A percentile compares a stretch with the other conserved stretches of the same genome.
Evolutionary conservation across 140 eudicot genomes (phyloP).

Genomic region (Ambrosia hybrid): DNA sequence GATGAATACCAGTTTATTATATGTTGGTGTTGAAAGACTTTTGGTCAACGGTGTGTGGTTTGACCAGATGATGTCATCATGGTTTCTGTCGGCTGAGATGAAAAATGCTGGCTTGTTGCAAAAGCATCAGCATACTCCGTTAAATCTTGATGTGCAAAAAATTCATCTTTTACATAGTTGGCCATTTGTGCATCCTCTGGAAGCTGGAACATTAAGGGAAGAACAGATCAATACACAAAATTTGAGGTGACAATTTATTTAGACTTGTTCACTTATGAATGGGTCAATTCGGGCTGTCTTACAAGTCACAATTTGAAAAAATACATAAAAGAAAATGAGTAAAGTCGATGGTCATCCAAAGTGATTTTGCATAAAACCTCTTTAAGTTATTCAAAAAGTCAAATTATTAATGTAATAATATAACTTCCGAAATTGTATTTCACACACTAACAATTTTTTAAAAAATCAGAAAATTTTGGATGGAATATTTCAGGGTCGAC

Average conservation of each 20-base stretch:
- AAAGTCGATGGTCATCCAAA: not conserved
- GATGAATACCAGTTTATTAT: slow-evolving; percentile 24
- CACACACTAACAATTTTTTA: not conserved
- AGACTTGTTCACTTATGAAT: not conserved
- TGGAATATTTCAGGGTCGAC: not conserved
- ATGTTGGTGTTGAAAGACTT: slow-evolving; percentile 28
- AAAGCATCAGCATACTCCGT: slow-evolving; percentile 20
- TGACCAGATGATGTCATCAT: slow-evolving; percentile 22
- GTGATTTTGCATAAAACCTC: not conserved
- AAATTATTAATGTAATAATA: not conserved
- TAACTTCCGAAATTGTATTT: not conserved
- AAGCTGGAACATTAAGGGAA: slow-evolving; percentile 44
- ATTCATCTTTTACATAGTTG: slow-evolving; percentile 46
- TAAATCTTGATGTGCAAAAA: slow-evolving; percentile 39
- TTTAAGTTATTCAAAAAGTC: not conserved
- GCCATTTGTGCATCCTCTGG: slow-evolving; percentile 59
- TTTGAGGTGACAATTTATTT: slow-evolving; percentile 1
- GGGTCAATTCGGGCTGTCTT: not conserved
- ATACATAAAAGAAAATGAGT: not conserved
- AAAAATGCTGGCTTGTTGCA: slow-evolving; percentile 26
- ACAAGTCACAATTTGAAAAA: not conserved
- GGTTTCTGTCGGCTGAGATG: slow-evolving; percentile 27
- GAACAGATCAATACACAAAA: slow-evolving; percentile 1
- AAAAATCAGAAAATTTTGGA: not conserved
- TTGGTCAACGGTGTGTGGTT: slow-evolving; percentile 26